phyloP scores from a whole-genome alignment of 1,284 basidiomycete genomes.

The Ustilago hordei region DNA sequence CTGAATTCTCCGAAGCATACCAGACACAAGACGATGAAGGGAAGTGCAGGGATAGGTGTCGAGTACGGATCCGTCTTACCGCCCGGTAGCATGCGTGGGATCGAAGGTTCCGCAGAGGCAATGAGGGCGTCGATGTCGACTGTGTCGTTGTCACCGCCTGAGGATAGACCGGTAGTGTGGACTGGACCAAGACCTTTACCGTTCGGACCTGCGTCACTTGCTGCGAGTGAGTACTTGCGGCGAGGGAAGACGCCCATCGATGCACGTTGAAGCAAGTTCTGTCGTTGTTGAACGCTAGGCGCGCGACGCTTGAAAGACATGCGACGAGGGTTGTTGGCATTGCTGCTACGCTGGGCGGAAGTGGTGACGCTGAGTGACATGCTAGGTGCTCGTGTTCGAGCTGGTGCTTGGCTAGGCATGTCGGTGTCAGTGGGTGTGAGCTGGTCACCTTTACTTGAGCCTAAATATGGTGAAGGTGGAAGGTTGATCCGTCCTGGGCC shows the following conservation, averaged over 20 bases:
- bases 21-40: constrained; percentile 66
- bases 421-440: constrained; percentile 26
- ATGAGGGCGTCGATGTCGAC: constrained; percentile 47
- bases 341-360: constrained; percentile 5
- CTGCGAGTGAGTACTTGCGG: constrained; percentile 31
- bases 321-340: constrained; percentile 12
- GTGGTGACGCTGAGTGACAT: constrained; percentile 39
- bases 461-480: constrained; percentile 35
- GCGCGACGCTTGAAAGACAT: constrained; percentile 53
- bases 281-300: constrained; percentile 32
- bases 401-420: constrained; percentile 10
- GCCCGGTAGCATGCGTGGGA: constrained; percentile 42
- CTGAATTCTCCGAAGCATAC: constrained; percentile 72
- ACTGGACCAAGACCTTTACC: constrained; percentile 28
- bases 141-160: constrained; percentile 23
- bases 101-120: constrained; percentile 38
- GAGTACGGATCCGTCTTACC: constrained; percentile 43
- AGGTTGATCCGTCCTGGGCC: constrained; percentile 45
- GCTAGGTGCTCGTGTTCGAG: constrained; percentile 23
- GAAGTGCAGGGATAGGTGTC: constrained; percentile 64
- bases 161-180: constrained; percentile 33
- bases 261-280: constrained; percentile 49
- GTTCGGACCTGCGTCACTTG: constrained; percentile 29
- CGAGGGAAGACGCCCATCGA: constrained; percentile 52
- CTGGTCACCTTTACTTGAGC: constrained; percentile 8